Evolutionary conservation across 1,284 basidiomycete genomes (phyloP), one percentile per base, ranked within the genome.

Genomic region (Singerocomus inundabilis): DNA sequence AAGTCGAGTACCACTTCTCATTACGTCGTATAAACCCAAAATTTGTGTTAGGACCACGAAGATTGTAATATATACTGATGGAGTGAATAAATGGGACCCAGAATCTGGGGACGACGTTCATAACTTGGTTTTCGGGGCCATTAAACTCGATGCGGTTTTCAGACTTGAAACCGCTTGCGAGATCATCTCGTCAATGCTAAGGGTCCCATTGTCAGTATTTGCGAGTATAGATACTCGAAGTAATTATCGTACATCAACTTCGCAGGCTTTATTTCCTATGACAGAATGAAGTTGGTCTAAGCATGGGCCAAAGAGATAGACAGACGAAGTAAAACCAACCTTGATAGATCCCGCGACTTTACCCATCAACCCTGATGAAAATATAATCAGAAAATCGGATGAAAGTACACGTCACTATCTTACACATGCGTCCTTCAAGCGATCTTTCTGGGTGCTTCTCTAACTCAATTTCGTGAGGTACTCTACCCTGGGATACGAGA

Each of bases 301-400:
- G 49, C 32, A 40, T 46, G 45, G 30, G 15, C 28, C 29, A 41
- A 29, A 12, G 24, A 28, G n/a, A 32, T 13, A 15, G 15, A 48
- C 13, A 12, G 38, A 32, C 5, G 34, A 34, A 25, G 30, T 15
- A 33, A 41, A 12, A 70, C 76, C 48, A 48, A 81, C 81, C 46
- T 82, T 76, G 58, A 93, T 86, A 26, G 85, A 76, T 18, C 84
- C 91, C 15, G 88, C 88, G 5, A 91, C 89, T 61, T 82, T 84
- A n/a, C 91, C 91, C 89, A 93, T 93, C 16, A 93, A 68, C 87
- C 87, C 88, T 82, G 24, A 41, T 15, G 25, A 55, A 40, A 51
- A 32, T 24, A 46, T 10, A 15, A 18, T 48, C 24, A 63, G 40
- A 50, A 35, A n/a, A 24, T 33, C 30, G 41, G 12, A 37, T 6